Conservation (phyloP, 164 flowering plant genomes). For the Tetracentron sinense region DNA sequence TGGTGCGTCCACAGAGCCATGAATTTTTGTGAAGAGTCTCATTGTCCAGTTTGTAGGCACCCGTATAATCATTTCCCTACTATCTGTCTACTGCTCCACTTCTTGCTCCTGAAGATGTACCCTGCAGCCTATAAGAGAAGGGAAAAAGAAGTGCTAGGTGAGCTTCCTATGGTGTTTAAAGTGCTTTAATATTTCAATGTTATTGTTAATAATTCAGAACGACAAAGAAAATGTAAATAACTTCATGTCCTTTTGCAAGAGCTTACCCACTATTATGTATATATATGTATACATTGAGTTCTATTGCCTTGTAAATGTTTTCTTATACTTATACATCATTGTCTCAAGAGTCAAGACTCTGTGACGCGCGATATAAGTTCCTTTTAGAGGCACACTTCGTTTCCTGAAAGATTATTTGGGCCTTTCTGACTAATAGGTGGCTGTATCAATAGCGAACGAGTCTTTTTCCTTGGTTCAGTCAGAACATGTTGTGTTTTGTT, state of each 20-base stretch:
- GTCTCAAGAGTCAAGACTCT: neutral
- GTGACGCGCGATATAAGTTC: neutral
- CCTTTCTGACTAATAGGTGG: too few relatives aligned
- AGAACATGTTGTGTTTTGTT: too few relatives aligned
- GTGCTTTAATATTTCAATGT: neutral
- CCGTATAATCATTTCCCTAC: conserved; percentile 69
- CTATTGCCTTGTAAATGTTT: neutral
- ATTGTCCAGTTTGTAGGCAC: conserved; percentile 71
- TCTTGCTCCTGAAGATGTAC: conserved; percentile 60
- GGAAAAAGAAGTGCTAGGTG: conserved; percentile 54
- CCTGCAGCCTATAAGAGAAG: conserved; percentile 62
- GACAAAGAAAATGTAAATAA: too few relatives aligned
- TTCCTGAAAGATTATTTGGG: neutral
- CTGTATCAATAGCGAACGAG: too few relatives aligned
- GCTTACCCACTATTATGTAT: too few relatives aligned
- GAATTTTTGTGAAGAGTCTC: conserved; percentile 40
- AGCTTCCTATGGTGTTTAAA: conserved; percentile 9
- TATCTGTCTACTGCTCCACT: conserved; percentile 65
- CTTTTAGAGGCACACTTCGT: neutral
- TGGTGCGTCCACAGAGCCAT: conserved; percentile 80
- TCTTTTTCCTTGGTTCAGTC: too few relatives aligned
- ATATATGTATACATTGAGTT: neutral
- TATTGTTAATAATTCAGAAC: neutral
- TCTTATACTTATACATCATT: neutral
- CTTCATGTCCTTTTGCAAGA: neutral